These are phyloP conservation scores for Verticillium isaacii DNA, from an alignment of 2,329 filamentous ascomycete genomes.

Conservation along the genomic window DNA sequence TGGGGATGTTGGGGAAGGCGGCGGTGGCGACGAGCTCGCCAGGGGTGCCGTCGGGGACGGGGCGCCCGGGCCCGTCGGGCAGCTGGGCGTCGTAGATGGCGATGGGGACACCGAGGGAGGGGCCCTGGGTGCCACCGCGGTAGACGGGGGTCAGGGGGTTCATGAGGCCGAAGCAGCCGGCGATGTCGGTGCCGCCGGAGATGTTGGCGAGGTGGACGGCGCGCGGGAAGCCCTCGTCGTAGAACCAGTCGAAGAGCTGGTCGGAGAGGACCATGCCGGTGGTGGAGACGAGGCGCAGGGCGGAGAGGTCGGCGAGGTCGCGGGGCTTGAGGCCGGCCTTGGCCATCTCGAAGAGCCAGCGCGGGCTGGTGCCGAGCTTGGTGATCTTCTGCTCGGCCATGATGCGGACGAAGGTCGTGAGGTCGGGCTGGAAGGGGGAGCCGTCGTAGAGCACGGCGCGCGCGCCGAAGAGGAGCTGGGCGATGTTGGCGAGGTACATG, in stretches of 20 bases:
- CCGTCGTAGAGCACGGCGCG: constrained; percentile 75
- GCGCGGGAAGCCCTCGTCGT: constrained; percentile 65
- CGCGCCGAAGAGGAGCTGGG: constrained; percentile 54
- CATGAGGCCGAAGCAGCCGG: constrained; percentile 55
- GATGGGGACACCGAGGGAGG: constrained; percentile 43
- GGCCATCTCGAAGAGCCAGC: constrained; percentile 70
- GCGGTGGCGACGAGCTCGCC: constrained; percentile 70
- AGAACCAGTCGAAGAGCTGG: constrained; percentile 72
- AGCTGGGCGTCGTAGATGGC: constrained; percentile 61
- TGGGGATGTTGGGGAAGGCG: constrained; percentile 72
- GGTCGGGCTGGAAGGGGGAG: constrained; percentile 70
- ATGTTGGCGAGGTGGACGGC: constrained; percentile 67
- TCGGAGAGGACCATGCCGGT: constrained; percentile 82
- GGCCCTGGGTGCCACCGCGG: constrained; percentile 48
- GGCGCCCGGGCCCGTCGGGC: constrained; percentile 35
- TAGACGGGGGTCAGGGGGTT: constrained; percentile 67
- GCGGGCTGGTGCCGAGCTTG: constrained; percentile 68
- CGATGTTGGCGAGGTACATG: constrained; percentile 69
- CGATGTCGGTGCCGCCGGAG: constrained; percentile 72
- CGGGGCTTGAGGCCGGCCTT: constrained; percentile 59
- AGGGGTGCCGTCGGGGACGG: constrained; percentile 53
- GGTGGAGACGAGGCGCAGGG: constrained; percentile 57
- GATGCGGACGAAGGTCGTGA: constrained; percentile 57
- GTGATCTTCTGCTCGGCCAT: constrained; percentile 62
- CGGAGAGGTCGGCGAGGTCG: constrained; percentile 57